phyloP scores from a whole-genome alignment of 1,139 yeast species.

The Suhomyces choctaworum region DNA sequence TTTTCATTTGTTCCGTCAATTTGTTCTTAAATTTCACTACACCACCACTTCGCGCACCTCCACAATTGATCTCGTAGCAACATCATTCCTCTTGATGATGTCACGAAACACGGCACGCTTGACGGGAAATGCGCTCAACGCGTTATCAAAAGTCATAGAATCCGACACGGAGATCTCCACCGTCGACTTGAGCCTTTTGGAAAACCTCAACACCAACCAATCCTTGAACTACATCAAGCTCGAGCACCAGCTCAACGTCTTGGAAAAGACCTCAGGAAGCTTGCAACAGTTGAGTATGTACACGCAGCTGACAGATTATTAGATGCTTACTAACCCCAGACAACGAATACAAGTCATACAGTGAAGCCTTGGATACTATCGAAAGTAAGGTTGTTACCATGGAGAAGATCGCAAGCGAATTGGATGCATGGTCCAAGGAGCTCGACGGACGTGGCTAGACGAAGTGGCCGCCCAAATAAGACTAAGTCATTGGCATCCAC shows the following conservation, averaged over 20 bases:
- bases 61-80: too few species aligned
- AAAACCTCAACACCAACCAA: slow-evolving; percentile 58
- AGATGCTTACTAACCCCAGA: slow-evolving; percentile 21
- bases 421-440: slow-evolving; percentile 62
- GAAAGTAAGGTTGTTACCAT: slow-evolving; percentile 49
- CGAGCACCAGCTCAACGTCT: slow-evolving; percentile 45
- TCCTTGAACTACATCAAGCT: slow-evolving; percentile 57
- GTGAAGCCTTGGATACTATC: slow-evolving; percentile 36
- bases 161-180: slow-evolving; percentile 56
- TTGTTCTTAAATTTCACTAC: too few species aligned
- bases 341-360: slow-evolving; percentile 31
- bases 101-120: slow-evolving; percentile 34
- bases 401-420: slow-evolving; percentile 49
- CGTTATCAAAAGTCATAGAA: slow-evolving; percentile 34
- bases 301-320: background rate
- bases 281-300: slow-evolving; percentile 36
- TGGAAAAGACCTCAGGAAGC: slow-evolving; percentile 36
- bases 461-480: too few species aligned
- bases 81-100: slow-evolving; percentile 14
- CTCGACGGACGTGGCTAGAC: too few species aligned
- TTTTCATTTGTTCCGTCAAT: too few species aligned
- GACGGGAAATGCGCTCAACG: slow-evolving; percentile 31
- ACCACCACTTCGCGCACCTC: too few species aligned
- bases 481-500: too few species aligned
- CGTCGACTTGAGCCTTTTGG: slow-evolving; percentile 52